Percentiles rank a stretch among this genome's conserved stretches.
phyloP scores from a whole-genome alignment of 371 early-diverging fungal species.

The Coemansia sp. region DNA sequence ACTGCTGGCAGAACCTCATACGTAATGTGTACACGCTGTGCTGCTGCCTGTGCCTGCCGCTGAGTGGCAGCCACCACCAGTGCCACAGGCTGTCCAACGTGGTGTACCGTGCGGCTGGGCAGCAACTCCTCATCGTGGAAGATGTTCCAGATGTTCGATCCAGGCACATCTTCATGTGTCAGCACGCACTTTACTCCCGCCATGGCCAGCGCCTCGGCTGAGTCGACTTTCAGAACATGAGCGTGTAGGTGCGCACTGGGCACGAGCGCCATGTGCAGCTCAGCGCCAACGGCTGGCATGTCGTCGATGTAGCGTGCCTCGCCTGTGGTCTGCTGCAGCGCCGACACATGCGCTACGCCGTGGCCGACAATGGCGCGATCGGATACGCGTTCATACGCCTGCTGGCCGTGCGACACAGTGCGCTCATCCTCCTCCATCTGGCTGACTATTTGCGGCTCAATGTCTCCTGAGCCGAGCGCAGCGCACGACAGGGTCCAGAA shows the following conservation, averaged over 20 bases:
- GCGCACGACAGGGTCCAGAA: slow-evolving; percentile 60
- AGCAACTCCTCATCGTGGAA: slow-evolving; percentile 71
- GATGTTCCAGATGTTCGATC: slow-evolving; percentile 57
- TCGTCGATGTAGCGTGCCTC: slow-evolving; percentile 77
- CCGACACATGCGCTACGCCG: slow-evolving; percentile 65
- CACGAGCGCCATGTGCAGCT: slow-evolving; percentile 65
- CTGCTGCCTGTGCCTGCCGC: slow-evolving; percentile 62
- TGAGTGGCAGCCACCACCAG: slow-evolving; percentile 66
- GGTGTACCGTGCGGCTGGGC: slow-evolving; percentile 61
- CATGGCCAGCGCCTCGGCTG: slow-evolving; percentile 57
- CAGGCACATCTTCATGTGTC: slow-evolving; percentile 64
- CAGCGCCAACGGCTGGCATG: slow-evolving; percentile 62
- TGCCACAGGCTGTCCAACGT: slow-evolving; percentile 70
- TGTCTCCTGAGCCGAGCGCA: slow-evolving; percentile 30
- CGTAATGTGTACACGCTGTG: slow-evolving; percentile 62
- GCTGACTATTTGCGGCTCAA: slow-evolving; percentile 34
- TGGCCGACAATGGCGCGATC: slow-evolving; percentile 58
- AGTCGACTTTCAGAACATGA: slow-evolving; percentile 59
- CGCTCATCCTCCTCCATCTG: slow-evolving; percentile 54
- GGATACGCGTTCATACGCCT: slow-evolving; percentile 45
- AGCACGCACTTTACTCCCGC: slow-evolving; percentile 66
- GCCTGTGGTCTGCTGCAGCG: slow-evolving; percentile 79
- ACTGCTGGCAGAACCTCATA: slow-evolving; percentile 65
- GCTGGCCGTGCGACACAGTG: slow-evolving; percentile 52
- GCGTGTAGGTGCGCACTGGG: slow-evolving; percentile 64